Conservation (phyloP, 768 basidiomycete species). For the Chalciporus piperatus region DNA sequence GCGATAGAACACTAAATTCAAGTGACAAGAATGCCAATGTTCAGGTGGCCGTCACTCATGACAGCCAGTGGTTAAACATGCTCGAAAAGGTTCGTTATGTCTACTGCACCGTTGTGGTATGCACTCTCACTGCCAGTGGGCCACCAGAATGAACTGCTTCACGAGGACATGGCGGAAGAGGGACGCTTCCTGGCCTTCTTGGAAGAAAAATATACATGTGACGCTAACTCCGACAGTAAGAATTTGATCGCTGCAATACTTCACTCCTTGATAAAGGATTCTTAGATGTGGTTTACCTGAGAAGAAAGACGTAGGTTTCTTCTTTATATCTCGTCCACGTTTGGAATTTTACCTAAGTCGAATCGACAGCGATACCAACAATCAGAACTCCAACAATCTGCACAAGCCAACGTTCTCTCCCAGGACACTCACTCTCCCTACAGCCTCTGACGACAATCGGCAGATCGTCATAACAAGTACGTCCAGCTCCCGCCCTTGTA, state of each 20-base stretch:
- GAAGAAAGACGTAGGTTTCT: not conserved
- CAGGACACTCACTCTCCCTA: not conserved
- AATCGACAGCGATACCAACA: not conserved
- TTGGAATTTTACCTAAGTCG: not conserved
- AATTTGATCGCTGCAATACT: not conserved
- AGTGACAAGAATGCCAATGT: not conserved
- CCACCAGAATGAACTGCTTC: not conserved
- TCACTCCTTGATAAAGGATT: not conserved
- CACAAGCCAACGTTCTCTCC: not conserved
- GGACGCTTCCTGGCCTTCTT: not conserved
- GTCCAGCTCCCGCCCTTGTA: not conserved
- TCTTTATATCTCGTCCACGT: not conserved
- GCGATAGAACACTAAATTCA: not conserved
- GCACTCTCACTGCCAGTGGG: not conserved
- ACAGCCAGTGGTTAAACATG: conserved; percentile 10
- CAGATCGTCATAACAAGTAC: conserved; percentile 5
- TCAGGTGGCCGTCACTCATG: conserved; percentile 8
- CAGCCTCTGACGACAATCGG: not conserved
- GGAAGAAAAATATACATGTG: not conserved
- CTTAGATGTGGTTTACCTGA: conserved; percentile 5
- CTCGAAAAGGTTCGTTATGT: not conserved
- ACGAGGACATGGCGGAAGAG: not conserved
- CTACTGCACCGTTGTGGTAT: not conserved
- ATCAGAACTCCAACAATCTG: not conserved
- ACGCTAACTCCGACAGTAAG: not conserved